Evolutionary conservation across 78 protist species (phyloP).

Genomic region (Dictyostelium purpureum): DNA sequence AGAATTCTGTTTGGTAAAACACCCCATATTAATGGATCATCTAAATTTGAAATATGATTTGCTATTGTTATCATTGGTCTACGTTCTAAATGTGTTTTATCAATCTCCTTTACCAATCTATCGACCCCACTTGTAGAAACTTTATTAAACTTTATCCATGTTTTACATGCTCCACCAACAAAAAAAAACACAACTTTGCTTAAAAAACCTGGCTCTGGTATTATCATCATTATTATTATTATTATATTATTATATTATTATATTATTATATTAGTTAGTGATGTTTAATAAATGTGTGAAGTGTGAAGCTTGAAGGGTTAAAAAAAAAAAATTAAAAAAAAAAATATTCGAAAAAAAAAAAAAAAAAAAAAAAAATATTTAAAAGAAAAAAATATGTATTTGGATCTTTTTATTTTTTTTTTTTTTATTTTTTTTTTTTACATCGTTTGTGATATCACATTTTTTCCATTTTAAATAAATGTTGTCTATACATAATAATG

Average conservation of each 20-base stretch:
- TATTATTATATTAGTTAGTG: neutral
- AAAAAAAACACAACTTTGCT: neutral
- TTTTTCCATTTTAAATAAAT: too few species aligned
- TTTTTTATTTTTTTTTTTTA: too few species aligned
- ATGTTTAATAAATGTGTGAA: too few species aligned
- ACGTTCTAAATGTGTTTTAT: neutral
- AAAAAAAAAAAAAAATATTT: neutral
- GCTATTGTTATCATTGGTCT: constrained; percentile 44
- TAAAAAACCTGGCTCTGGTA: constrained; percentile 3
- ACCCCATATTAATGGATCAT: constrained; percentile 79
- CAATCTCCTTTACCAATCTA: neutral
- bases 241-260: neutral
- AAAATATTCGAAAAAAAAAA: neutral
- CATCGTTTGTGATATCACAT: too few species aligned
- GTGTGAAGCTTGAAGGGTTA: too few species aligned
- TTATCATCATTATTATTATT: neutral
- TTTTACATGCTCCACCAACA: constrained; percentile 3
- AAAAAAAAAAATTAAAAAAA: neutral
- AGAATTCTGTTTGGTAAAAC: neutral
- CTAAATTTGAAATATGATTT: constrained; percentile 57
- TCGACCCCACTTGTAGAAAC: neutral
- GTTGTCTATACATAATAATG: too few species aligned
- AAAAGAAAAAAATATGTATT: neutral
- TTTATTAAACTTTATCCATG: constrained; percentile 13
- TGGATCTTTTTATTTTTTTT: too few species aligned